A percentile compares a stretch with the other conserved stretches of the same genome.
Conservation (phyloP, 805 yeast genomes). For the Candida ascalaphidarum region DNA sequence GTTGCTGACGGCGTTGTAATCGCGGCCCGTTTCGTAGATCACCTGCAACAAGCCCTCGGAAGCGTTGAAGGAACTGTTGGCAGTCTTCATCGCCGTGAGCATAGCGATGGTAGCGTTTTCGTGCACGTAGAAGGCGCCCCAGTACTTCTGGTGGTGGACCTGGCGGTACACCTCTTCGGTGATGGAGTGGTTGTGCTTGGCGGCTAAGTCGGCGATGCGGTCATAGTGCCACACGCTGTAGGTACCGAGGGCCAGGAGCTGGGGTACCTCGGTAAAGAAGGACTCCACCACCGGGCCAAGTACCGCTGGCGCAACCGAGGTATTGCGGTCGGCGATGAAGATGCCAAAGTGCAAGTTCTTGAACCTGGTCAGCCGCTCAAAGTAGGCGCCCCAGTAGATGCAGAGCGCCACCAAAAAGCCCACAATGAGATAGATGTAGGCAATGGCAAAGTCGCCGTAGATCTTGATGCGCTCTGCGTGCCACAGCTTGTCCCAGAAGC, state of each 20-base stretch:
- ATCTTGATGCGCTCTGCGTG: conserved; percentile 14
- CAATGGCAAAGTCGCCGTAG: conserved; percentile 11
- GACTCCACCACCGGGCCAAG: conserved; percentile 12
- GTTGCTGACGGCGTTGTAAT: conserved; percentile 20
- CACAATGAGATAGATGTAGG: conserved; percentile 13
- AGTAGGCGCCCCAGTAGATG: conserved; percentile 27
- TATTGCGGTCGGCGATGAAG: conserved; percentile 15
- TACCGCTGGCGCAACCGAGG: conserved; percentile 13
- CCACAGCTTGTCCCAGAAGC: conserved; percentile 23
- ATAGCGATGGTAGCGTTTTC: conserved; percentile 19
- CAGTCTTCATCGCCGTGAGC: conserved; percentile 10
- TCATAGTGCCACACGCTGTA: conserved; percentile 14
- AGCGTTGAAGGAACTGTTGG: conserved; percentile 9
- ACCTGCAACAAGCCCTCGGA: conserved; percentile 13
- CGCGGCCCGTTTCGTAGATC: conserved; percentile 24
- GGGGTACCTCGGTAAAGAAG: conserved; percentile 13
- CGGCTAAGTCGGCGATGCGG: conserved; percentile 10
- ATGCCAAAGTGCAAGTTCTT: conserved; percentile 16
- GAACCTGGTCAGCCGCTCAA: conserved; percentile 11
- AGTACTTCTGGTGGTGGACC: conserved; percentile 22
- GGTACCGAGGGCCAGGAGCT: conserved; percentile 12
- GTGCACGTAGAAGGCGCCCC: conserved; percentile 20
- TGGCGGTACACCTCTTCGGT: conserved; percentile 18
- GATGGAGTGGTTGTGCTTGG: conserved; percentile 11
- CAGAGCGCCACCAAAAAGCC: conserved; percentile 17